A percentile compares a stretch with the other conserved stretches of the same genome.
Conservation (phyloP, 2,329 filamentous ascomycete species). For the Ophiognomonia clavigignenti-juglandacearum region DNA sequence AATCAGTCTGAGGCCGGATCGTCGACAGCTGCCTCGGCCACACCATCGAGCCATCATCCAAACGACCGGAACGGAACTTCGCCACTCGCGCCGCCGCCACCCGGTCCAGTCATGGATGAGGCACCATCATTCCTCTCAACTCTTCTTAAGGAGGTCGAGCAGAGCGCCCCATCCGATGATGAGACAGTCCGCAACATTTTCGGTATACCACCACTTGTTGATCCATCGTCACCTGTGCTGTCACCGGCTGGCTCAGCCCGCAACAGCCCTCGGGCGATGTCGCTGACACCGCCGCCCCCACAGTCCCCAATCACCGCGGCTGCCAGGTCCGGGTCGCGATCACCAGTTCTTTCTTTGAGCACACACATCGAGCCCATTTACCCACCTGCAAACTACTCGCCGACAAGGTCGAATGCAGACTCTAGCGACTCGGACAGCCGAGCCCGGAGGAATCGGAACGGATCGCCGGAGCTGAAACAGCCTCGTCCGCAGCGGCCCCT, state of each 20-base stretch:
- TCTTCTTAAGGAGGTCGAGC: conserved; percentile 81
- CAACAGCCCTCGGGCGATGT: conserved; percentile 63
- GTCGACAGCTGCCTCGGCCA: conserved; percentile 19
- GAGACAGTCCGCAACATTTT: conserved; percentile 42
- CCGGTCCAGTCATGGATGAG: conserved; percentile 35
- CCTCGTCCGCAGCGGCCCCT: conserved; percentile 45
- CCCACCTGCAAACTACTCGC: conserved; percentile 70
- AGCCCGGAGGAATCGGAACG: conserved; percentile 6
- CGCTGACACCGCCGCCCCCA: conserved; percentile 62
- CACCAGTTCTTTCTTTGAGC: conserved; percentile 62
- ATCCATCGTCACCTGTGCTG: conserved; percentile 33
- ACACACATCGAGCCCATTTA: conserved; percentile 70
- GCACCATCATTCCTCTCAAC: conserved; percentile 81
- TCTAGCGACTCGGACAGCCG: conserved; percentile 40
- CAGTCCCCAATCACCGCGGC: conserved; percentile 33
- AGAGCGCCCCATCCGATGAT: conserved; percentile 53
- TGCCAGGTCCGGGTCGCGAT: conserved; percentile 49
- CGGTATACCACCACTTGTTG: conserved; percentile 26
- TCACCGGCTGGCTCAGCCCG: conserved; percentile 64
- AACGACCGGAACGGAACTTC: conserved; percentile 13
- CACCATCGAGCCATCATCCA: conserved; percentile 16
- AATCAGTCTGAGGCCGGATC: conserved; percentile 43
- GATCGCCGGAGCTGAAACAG: conserved; percentile 45
- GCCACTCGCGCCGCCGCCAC: conserved; percentile 20
- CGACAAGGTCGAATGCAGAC: conserved; percentile 42